Percentiles rank a stretch among this genome's conserved stretches.
These are phyloP conservation scores for Arachis monticola DNA, from an alignment of 331 rosid genomes.

Conservation along the genomic window DNA sequence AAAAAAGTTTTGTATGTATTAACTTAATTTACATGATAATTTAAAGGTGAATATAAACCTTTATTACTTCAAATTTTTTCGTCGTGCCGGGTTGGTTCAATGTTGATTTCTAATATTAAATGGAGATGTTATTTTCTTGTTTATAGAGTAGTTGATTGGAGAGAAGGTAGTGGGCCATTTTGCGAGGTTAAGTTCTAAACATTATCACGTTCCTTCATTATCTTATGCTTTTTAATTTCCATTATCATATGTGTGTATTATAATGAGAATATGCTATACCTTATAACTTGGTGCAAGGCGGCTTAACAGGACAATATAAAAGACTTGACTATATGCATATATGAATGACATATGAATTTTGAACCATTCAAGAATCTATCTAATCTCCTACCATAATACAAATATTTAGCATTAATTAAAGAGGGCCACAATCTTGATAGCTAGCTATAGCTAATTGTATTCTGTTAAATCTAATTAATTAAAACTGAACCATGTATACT, in stretches of 20 bases:
- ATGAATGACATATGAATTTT: neutral
- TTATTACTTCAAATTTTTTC: neutral
- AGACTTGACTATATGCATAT: slow-evolving; percentile 18
- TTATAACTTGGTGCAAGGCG: slow-evolving; percentile 5
- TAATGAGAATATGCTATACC: neutral
- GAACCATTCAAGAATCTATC: neutral
- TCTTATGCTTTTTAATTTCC: neutral
- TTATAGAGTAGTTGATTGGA: neutral
- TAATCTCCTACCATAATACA: no score
- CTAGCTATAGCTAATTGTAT: no score
- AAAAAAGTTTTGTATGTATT: no score
- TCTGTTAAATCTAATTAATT: no score
- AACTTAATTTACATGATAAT: no score
- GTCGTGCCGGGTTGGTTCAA: neutral
- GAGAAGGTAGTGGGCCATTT: neutral
- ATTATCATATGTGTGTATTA: slow-evolving; percentile 3
- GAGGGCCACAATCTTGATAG: no score
- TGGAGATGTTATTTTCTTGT: neutral
- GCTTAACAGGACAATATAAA: neutral
- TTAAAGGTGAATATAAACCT: neutral
- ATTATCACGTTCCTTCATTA: slow-evolving; percentile 22
- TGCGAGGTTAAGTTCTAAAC: neutral
- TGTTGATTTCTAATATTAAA: neutral
- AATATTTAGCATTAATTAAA: no score
- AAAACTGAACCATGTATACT: no score